A percentile compares a stretch with the other conserved stretches of the same genome.
Evolutionary conservation across 2,329 filamentous ascomycete species (phyloP).

Genomic region (Davidsoniella neocaledoniae): DNA sequence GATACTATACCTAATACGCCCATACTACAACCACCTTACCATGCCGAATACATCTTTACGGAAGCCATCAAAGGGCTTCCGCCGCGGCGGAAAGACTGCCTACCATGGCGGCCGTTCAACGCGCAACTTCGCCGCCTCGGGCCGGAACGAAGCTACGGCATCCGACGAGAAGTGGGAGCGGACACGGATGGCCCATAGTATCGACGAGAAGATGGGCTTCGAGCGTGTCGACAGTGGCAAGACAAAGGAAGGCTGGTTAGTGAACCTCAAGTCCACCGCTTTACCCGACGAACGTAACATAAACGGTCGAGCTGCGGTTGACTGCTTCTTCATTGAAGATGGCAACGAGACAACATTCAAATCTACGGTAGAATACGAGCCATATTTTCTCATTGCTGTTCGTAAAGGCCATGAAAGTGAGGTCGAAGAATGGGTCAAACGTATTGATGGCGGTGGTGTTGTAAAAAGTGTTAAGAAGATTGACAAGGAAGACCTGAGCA

Average conservation of each 20-base stretch:
- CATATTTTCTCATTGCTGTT: conserved; percentile 85
- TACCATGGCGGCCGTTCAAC: conserved; percentile 52
- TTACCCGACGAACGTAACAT: conserved; percentile 72
- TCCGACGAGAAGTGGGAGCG: conserved; percentile 87
- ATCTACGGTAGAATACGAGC: conserved; percentile 87
- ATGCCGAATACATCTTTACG: conserved; percentile 46
- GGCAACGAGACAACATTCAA: conserved; percentile 63
- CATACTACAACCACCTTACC: conserved; percentile 15
- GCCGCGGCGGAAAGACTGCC: conserved; percentile 49
- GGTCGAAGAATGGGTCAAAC: conserved; percentile 87
- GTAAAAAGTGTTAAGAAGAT: conserved; percentile 62
- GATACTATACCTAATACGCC: conserved; percentile 2
- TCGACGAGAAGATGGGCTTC: conserved; percentile 94
- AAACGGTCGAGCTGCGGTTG: conserved; percentile 74
- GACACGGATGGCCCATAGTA: conserved; percentile 63
- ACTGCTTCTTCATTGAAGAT: conserved; percentile 94
- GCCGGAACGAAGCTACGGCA: conserved; percentile 70
- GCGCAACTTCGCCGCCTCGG: conserved; percentile 66
- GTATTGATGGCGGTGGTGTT: conserved; percentile 60
- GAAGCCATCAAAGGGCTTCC: conserved; percentile 48
- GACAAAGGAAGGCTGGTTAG: conserved; percentile 73
- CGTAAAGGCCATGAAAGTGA: conserved; percentile 79
- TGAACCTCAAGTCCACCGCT: conserved; percentile 82
- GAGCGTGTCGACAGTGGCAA: conserved; percentile 77
- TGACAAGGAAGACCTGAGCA: conserved; percentile 82